Conservation (phyloP, 2,329 filamentous ascomycete species). For the Colletotrichum simmondsii region DNA sequence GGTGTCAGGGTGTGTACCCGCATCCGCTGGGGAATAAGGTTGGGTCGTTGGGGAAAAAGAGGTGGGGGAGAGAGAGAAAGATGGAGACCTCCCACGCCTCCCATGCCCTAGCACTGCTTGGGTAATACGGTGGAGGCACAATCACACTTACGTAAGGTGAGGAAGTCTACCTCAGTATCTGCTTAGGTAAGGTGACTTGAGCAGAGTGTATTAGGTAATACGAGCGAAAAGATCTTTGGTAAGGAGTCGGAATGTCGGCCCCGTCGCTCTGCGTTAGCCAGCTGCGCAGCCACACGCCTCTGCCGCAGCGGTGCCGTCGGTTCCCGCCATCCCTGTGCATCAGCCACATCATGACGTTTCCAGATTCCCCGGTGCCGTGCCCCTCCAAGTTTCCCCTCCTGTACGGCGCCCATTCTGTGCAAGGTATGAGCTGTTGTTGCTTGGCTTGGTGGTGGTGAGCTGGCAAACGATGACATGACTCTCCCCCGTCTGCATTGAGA, state of each 20-base stretch:
- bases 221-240: not conserved
- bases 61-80: not conserved
- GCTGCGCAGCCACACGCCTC: conserved; percentile 12
- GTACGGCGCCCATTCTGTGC: not conserved
- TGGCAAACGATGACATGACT: conserved; percentile 1
- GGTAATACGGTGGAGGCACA: too few species aligned
- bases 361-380: conserved; percentile 3
- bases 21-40: not conserved
- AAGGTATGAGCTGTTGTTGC: not conserved
- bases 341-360: conserved; percentile 29
- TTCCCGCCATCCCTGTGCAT: not conserved
- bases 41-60: not conserved
- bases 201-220: not conserved
- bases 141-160: too few species aligned
- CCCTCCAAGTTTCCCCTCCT: conserved; percentile 21
- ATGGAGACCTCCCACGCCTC: not conserved
- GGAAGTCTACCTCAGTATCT: too few species aligned
- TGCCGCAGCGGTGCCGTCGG: not conserved
- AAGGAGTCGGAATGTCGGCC: not conserved
- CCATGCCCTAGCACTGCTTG: not conserved
- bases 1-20: too few species aligned
- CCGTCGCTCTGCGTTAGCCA: not conserved
- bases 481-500: not conserved
- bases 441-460: conserved; percentile 2
- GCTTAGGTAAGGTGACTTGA: not conserved